phyloP scores from a whole-genome alignment of 164 flowering plant species.

The Umbilicus rupestris region DNA sequence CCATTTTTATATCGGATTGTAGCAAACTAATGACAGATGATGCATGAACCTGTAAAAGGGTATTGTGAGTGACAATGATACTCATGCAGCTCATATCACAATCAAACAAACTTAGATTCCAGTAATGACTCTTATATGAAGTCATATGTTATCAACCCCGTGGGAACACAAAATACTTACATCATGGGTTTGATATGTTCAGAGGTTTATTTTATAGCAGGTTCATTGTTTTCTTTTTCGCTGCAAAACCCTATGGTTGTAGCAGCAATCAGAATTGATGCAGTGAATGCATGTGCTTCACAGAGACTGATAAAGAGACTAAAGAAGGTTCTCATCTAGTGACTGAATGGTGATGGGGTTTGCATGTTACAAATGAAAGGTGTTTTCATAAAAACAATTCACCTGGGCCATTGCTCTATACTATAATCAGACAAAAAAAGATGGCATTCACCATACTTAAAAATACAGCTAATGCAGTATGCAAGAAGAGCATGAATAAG shows the following conservation, averaged over 20 bases:
- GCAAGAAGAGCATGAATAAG: neutral
- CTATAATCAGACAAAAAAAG: neutral
- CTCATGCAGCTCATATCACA: neutral
- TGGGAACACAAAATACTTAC: no score
- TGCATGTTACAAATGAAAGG: neutral
- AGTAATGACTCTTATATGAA: neutral
- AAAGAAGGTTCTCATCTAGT: neutral
- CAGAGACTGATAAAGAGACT: neutral
- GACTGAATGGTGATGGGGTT: neutral
- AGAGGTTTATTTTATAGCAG: neutral
- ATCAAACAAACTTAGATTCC: neutral
- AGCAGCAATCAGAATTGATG: neutral
- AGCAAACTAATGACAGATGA: slow-evolving; percentile 70
- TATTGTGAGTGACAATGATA: neutral
- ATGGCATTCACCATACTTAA: neutral
- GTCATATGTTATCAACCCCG: no score
- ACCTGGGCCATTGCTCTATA: neutral
- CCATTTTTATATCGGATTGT: slow-evolving; percentile 79
- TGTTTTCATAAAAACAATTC: neutral
- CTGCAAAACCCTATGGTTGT: neutral
- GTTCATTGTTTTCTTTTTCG: neutral
- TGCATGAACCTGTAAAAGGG: slow-evolving; percentile 58
- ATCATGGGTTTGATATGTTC: no score
- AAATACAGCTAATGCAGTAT: neutral
- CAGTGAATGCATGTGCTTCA: neutral